Base-by-base conservation (phyloP, 805 yeast species). In the Saccharomyces paradoxus region DNA sequence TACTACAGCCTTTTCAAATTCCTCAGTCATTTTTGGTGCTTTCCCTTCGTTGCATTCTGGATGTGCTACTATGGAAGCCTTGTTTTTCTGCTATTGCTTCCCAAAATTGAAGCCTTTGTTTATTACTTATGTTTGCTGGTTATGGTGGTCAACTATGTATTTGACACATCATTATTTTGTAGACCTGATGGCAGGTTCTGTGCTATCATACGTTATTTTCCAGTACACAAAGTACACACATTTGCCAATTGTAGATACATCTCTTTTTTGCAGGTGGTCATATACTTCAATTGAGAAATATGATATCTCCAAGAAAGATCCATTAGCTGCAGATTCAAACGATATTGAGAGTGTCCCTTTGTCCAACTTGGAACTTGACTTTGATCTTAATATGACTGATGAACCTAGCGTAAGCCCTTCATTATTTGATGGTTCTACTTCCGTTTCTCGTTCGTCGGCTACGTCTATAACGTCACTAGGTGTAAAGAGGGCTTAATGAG, bases 111-210 rank as follows among this genome's bases (percentile, higher is more conserved):
- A 82, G 1, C 82, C 86, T 7, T 56, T 87, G 6, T 87, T 89
- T 77, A 77, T 84, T 67, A 71, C 77, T 21, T 94, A 92, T 68
- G 94, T 89, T n/a, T 73, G 82, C 58, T 89, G 96, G 95, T 78
- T 94, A 61, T 92, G 98, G 98, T 94, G 97, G 96, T 81, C 94
- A 51, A 94, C 98, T 14, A 92, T 92, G 99, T 92, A 92, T 71
- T 78, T 92, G 65, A 92, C 97, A 0, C 99, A 92, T 71, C 99
- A 92, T 72, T 92, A 92, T 70, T 94, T 94, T 66, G 82, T 92
- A 56, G 98, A 92, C 68, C 80, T 92, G 52, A 88, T 89, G 64
- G 92, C 89, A n/a, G 99, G 99, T 24, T 92, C 97, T 1, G 79
- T 83, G n/a, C 75, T 94, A 54, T 83, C 96, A 0, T 78, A 84